These are phyloP conservation scores for Caryopteris hybrid DNA, from an alignment of 305 asterid genomes.

Conservation along the genomic window DNA sequence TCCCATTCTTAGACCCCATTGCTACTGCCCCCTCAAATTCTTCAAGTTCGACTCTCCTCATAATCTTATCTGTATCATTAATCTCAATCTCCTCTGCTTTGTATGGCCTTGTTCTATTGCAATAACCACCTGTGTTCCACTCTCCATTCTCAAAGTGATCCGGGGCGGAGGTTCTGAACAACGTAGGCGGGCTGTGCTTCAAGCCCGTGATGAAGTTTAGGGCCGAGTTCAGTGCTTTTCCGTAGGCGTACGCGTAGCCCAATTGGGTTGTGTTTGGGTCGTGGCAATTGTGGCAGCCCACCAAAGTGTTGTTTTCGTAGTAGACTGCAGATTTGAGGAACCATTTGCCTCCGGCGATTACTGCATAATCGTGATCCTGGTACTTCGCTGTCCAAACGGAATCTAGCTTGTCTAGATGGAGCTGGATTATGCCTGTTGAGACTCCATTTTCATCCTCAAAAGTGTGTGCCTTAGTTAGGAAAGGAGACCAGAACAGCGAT, in stretches of 20 bases:
- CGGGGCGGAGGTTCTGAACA: conserved; percentile 63
- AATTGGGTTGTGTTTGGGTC: conserved; percentile 51
- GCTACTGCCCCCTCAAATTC: conserved; percentile 40
- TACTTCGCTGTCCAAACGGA: conserved; percentile 50
- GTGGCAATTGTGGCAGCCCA: conserved; percentile 71
- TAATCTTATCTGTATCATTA: conserved; percentile 29
- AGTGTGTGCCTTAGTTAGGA: conserved; percentile 45
- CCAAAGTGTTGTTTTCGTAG: conserved; percentile 42
- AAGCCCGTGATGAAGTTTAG: conserved; percentile 37
- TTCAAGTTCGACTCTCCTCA: conserved; percentile 54
- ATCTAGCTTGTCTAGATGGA: conserved; percentile 57
- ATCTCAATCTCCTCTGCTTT: conserved; percentile 42
- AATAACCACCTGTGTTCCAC: conserved; percentile 77
- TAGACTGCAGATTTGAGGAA: conserved; percentile 62
- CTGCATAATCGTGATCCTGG: conserved; percentile 38
- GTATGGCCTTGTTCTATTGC: conserved; percentile 66
- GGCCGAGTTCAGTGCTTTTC: conserved; percentile 49
- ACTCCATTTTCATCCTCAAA: conserved; percentile 69
- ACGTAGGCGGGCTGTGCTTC: conserved; percentile 28
- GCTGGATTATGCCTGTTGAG: conserved; percentile 46
- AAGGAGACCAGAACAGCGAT: conserved; percentile 69
- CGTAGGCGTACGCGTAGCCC: conserved; percentile 55
- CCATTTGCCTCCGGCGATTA: conserved; percentile 77
- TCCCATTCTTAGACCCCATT: conserved; percentile 17
- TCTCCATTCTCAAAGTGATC: conserved; percentile 88